phyloP scores from a whole-genome alignment of 1,284 basidiomycete genomes.

The Cryptococcus amylolentus region DNA sequence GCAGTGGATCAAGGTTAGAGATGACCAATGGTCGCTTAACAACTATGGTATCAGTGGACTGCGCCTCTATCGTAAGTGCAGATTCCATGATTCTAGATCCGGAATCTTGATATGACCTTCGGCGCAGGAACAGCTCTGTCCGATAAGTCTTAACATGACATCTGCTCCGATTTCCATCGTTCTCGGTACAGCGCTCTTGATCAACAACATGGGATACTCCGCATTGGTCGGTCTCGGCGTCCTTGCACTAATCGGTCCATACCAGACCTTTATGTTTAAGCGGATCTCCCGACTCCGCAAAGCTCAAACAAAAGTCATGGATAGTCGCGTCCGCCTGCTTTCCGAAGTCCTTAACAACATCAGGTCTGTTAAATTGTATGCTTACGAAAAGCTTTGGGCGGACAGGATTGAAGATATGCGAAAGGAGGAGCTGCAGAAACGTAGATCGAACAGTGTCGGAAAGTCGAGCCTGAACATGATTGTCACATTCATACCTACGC shows the following conservation, averaged over 20 bases:
- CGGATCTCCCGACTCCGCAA: conserved; percentile 62
- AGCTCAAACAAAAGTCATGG: conserved; percentile 68
- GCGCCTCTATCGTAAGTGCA: conserved; percentile 56
- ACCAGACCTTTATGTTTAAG: conserved; percentile 54
- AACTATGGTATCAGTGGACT: conserved; percentile 66
- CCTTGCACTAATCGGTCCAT: conserved; percentile 5
- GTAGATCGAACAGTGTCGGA: conserved; percentile 35
- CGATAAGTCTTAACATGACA: conserved; percentile 52
- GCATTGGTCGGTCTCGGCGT: conserved; percentile 27
- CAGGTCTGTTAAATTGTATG: conserved; percentile 48
- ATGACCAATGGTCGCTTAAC: conserved; percentile 53
- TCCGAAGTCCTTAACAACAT: conserved; percentile 44
- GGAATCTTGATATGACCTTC: no score
- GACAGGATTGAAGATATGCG: conserved; percentile 57
- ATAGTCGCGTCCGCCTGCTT: conserved; percentile 53
- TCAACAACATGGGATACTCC: conserved; percentile 51
- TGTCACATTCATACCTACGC: conserved; percentile 58
- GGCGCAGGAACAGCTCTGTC: conserved; percentile 7
- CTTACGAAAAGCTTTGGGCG: conserved; percentile 59
- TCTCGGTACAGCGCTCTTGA: conserved; percentile 63
- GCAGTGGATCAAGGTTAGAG: conserved; percentile 12
- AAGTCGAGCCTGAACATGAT: conserved; percentile 35
- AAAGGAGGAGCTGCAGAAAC: conserved; percentile 53
- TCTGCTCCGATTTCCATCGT: conserved; percentile 53
- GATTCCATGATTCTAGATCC: no score